Base-by-base conservation (phyloP, 352 stramenopile species). In the Plasmopara viticola region DNA sequence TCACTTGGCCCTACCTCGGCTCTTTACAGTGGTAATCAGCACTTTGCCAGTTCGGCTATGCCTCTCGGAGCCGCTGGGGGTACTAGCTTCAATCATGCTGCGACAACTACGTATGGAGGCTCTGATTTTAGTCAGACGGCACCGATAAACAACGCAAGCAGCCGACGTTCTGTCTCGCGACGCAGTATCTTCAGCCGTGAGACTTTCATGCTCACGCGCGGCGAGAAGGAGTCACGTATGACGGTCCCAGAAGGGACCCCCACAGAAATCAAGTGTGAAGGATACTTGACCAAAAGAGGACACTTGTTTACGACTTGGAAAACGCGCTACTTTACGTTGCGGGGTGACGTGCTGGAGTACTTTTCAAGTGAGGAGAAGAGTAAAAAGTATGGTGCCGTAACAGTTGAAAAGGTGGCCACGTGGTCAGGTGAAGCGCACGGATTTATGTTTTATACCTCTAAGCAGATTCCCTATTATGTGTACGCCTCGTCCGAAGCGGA, bases 241-340 rank as follows among this genome's bases (percentile, higher is more conserved):
- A 69, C 65, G 29, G 82, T 89, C 17, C 77, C 74, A 0, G 78
- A 92, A 20, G 64, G 60, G 58, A 71, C 67, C 0, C 67, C 68
- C 29, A 63, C 55, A 7, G 77, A 88, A 20, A 87, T 92, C 47
- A 72, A 72, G 44, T 92, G 71, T 47, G 82, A 92, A 48, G 85
- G 85, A 28, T 95, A 89, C 43, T 51, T 95, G 14, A 94, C 83
- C 12, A 95, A 95, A 65, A 73, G 83, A 46, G 85, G 85, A 29
- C 85, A 95, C 63, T 71, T 93, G 61, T 91, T 93, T 44, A 95
- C 83, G 25, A 95, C 90, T 64, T 95, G 85, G 85, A 95, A 94
- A 65, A 95, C 84, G 53, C 78, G 85, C 18, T 95, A 92, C 66
- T 95, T 95, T 57, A 87, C 87, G 31, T 59, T 95, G 38, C 72